Percentiles rank a stretch among this genome's conserved stretches.
Evolutionary conservation across 331 rosid genomes (phyloP).

Genomic region (Quercus phellos): DNA sequence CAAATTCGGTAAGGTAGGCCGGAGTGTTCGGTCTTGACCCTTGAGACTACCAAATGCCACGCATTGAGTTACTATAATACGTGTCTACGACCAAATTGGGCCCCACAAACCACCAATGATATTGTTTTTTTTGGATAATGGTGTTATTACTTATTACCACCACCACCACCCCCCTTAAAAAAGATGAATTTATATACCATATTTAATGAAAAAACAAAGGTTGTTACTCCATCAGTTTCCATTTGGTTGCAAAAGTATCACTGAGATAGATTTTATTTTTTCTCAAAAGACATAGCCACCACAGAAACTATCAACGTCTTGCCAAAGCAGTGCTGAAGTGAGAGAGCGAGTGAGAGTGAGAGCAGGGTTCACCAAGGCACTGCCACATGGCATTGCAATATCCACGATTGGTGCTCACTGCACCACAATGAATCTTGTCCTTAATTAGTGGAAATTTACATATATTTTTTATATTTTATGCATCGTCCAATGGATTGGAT

Average conservation of each 20-base stretch:
- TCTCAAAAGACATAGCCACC: neutral
- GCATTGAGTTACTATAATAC: neutral
- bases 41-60: neutral
- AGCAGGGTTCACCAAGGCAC: neutral
- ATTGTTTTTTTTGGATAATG: neutral
- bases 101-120: neutral
- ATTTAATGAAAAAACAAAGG: neutral
- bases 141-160: no score
- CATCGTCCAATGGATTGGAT: neutral
- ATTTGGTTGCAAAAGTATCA: no score
- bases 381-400: conserved; percentile 30
- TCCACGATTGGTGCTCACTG: conserved; percentile 22
- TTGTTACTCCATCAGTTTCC: neutral
- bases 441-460: no score
- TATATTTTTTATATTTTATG: no score
- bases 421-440: neutral
- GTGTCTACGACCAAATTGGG: neutral
- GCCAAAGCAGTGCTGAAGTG: neutral
- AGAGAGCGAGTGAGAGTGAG: no score
- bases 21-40: neutral
- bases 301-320: neutral
- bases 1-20: neutral
- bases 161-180: neutral
- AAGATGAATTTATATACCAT: no score
- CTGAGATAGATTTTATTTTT: no score